phyloP scores from a whole-genome alignment of 1,139 yeast genomes.

The Zygosaccharomyces pseudobailii region DNA sequence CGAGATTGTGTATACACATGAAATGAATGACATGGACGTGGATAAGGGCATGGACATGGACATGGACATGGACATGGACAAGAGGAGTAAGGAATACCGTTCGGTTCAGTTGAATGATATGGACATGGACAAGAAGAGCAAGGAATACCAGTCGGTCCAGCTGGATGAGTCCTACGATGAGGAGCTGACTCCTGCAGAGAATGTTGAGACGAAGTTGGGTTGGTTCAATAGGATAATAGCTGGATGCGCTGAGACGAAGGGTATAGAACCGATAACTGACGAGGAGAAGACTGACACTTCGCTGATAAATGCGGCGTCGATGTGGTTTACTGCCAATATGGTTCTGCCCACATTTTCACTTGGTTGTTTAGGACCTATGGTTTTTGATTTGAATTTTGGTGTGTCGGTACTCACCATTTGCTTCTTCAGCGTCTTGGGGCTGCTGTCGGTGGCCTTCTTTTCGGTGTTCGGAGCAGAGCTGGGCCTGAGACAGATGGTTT shows the following conservation, averaged over 20 bases:
- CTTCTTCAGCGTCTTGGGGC: constrained; percentile 70
- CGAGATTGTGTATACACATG: neutral
- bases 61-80: neutral
- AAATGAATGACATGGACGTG: neutral
- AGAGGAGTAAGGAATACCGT: neutral
- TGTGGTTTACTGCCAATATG: constrained; percentile 91
- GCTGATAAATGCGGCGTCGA: constrained; percentile 65
- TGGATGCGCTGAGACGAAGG: constrained; percentile 42
- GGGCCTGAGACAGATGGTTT: constrained; percentile 83
- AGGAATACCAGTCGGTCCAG: neutral
- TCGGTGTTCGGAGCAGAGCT: constrained; percentile 78
- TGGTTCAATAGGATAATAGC: constrained; percentile 35
- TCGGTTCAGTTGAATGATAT: neutral
- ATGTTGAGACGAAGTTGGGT: constrained; percentile 16
- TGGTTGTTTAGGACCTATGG: constrained; percentile 68
- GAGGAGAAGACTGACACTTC: constrained; percentile 48
- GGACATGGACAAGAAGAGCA: constrained; percentile 41
- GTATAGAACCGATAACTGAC: constrained; percentile 44
- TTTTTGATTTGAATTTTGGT: constrained; percentile 54
- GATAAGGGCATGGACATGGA: neutral
- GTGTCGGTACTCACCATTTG: constrained; percentile 58
- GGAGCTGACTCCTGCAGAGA: constrained; percentile 9
- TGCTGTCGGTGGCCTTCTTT: constrained; percentile 71
- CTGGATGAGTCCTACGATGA: constrained; percentile 5
- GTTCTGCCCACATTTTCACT: constrained; percentile 78